Evolutionary conservation across 2,329 filamentous ascomycete species (phyloP).

Genomic region (Mycosphaerelloides madeirae): DNA sequence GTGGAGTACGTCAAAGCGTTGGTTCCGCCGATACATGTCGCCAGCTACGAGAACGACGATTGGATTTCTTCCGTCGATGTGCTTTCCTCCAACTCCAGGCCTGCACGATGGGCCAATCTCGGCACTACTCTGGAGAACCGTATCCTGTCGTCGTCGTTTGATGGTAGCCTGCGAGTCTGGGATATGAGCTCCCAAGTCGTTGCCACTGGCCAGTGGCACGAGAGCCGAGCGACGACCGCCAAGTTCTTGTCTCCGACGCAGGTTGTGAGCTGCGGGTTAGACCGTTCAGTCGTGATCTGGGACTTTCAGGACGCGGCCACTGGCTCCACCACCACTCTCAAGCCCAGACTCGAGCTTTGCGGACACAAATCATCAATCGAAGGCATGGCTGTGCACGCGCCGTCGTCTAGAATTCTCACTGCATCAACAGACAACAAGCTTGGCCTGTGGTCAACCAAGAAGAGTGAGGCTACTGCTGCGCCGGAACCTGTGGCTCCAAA

Average conservation of each 20-base stretch:
- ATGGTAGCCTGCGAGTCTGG: constrained; percentile 85
- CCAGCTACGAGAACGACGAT: constrained; percentile 94
- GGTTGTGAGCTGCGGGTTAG: constrained; percentile 76
- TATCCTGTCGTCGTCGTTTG: constrained; percentile 89
- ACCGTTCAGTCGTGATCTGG: constrained; percentile 84
- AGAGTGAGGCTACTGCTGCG: constrained; percentile 68
- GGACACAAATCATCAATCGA: constrained; percentile 74
- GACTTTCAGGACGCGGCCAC: constrained; percentile 65
- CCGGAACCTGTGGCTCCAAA: constrained; percentile 59
- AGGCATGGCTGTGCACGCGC: constrained; percentile 66
- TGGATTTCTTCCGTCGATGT: constrained; percentile 90
- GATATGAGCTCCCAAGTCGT: constrained; percentile 81
- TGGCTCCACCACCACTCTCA: constrained; percentile 45
- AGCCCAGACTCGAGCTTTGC: constrained; percentile 74
- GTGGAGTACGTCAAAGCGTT: constrained; percentile 92
- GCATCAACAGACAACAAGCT: constrained; percentile 78
- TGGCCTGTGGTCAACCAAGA: constrained; percentile 83
- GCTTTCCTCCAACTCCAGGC: constrained; percentile 61
- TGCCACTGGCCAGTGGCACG: constrained; percentile 70
- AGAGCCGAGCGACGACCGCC: constrained; percentile 71
- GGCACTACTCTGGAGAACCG: constrained; percentile 57
- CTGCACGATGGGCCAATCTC: constrained; percentile 53
- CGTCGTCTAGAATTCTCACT: constrained; percentile 74
- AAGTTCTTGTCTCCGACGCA: constrained; percentile 75
- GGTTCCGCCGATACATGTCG: constrained; percentile 81